Evolutionary conservation across 169 alveolate genomes (phyloP), one percentile per base, ranked within the genome.

Genomic region (Eimeria necatrix): DNA sequence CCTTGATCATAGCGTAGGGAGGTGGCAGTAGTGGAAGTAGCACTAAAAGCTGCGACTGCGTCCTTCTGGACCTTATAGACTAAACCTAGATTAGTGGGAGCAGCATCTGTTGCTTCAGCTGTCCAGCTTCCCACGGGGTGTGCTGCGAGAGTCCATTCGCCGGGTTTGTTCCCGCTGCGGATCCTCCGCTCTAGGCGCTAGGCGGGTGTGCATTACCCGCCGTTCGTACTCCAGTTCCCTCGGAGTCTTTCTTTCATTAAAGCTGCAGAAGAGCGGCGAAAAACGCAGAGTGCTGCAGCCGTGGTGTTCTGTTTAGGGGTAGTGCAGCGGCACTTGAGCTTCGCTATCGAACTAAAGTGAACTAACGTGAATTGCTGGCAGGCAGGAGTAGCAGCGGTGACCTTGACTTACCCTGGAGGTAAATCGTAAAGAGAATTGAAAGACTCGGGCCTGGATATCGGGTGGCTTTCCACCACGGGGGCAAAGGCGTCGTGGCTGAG

Each of bases 211-310:
- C 49, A 76, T n/a, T 9, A 49, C 87, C 32, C 64, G 87, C 20
- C 87, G 26, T 76, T 76, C 87, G 64, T 76, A 76, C 48, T 76
- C 87, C 24, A 76, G 26, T 20, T 76, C 87, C 26, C 68, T 76
- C 18, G 87, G 87, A 0, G 87, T 76, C 87, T 76, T 76, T 5
- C 87, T 46, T 22, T 76, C 87, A 41, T 10, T 49, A 41, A 76
- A 76, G 9, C 87, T 76, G 87, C 26, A 8, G 20, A 0, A 8
- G 1, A 7, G 0, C 2, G 1, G 20, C 68, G 12, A 18, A 1
- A 56, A 10, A 0, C 68, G 2, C 12, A 18, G 2, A 12, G 68
- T 56, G 20, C 68, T 10, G 68, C 41, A 32, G 41, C 41, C 3
- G 41, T 32, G 41, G 41, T 32, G 41, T 32, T 32, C 41, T 32